Conservation (phyloP, 176 grass and related monocot species). For the Phyllostachys edulis region DNA sequence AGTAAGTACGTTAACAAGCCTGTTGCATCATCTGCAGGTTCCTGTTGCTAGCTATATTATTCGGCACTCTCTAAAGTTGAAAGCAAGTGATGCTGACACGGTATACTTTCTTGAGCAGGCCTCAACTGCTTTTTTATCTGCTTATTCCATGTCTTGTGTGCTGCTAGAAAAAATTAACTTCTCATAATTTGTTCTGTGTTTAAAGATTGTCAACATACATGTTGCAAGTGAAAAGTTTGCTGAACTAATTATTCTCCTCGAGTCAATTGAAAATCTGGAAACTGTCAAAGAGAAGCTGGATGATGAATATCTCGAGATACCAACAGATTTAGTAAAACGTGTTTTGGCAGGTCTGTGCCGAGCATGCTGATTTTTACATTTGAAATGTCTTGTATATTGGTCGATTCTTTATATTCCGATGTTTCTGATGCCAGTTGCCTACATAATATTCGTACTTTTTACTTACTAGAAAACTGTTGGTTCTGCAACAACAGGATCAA, state of each 20-base stretch:
- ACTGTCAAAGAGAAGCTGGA: slow-evolving; percentile 62
- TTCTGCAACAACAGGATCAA: neutral
- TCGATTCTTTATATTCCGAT: neutral
- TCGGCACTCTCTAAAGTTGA: slow-evolving; percentile 83
- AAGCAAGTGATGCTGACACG: slow-evolving; percentile 75
- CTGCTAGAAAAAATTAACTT: neutral
- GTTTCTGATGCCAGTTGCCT: neutral
- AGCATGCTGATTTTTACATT: slow-evolving; percentile 2
- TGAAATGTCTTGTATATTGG: neutral
- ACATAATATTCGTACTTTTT: neutral
- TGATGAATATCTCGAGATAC: slow-evolving; percentile 84
- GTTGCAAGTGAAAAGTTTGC: slow-evolving; percentile 66
- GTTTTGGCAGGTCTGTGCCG: slow-evolving; percentile 73
- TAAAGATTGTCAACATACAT: slow-evolving; percentile 73
- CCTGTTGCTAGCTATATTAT: slow-evolving; percentile 75
- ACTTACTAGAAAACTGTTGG: neutral
- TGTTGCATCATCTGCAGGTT: slow-evolving; percentile 51
- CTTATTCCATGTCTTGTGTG: slow-evolving; percentile 1
- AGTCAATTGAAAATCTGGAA: slow-evolving; percentile 52
- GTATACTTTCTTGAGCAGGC: slow-evolving; percentile 46
- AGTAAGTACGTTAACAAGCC: slow-evolving; percentile 1
- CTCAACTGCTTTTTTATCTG: neutral
- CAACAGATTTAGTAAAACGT: slow-evolving; percentile 51
- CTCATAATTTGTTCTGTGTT: neutral
- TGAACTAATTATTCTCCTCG: slow-evolving; percentile 57